A percentile compares a stretch with the other conserved stretches of the same genome.
phyloP scores from a whole-genome alignment of 2,329 filamentous ascomycete genomes.

The Orbilia javanica region DNA sequence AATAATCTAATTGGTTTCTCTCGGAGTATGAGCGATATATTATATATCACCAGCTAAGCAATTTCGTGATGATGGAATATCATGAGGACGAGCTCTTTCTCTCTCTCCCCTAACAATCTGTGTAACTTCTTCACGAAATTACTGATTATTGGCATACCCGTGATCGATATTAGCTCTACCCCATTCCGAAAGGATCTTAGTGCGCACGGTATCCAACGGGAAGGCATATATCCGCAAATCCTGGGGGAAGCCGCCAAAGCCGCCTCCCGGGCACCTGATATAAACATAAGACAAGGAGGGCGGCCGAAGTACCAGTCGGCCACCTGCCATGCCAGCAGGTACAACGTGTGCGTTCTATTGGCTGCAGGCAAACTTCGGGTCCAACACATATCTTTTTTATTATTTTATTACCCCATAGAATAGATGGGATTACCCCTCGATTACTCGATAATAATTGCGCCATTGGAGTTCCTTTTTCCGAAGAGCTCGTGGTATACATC shows the following conservation, averaged over 20 bases:
- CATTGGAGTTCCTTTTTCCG: slow-evolving; percentile 10
- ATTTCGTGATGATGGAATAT: background rate
- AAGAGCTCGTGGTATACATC: slow-evolving; percentile 10
- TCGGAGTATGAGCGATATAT: slow-evolving; percentile 11
- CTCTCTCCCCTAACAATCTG: background rate
- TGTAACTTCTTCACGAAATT: background rate
- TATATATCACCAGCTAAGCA: background rate
- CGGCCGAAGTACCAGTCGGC: slow-evolving; percentile 51
- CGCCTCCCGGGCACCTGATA: background rate
- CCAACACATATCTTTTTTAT: slow-evolving; percentile 17
- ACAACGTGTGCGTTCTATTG: slow-evolving; percentile 36
- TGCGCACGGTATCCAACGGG: background rate
- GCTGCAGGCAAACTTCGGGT: background rate
- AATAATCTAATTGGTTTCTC: background rate
- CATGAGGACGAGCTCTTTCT: background rate
- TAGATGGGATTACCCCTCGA: slow-evolving; percentile 45
- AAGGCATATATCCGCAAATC: background rate
- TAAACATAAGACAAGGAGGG: slow-evolving; percentile 1
- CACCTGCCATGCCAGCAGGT: slow-evolving; percentile 45
- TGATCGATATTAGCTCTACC: background rate
- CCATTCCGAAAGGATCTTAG: background rate
- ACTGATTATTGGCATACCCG: background rate
- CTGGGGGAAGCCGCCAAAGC: background rate
- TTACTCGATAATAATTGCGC: slow-evolving; percentile 56
- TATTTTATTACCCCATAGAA: slow-evolving; percentile 51